Conservation (phyloP, 257 asterid genomes). For the Ilex aquifolium region DNA sequence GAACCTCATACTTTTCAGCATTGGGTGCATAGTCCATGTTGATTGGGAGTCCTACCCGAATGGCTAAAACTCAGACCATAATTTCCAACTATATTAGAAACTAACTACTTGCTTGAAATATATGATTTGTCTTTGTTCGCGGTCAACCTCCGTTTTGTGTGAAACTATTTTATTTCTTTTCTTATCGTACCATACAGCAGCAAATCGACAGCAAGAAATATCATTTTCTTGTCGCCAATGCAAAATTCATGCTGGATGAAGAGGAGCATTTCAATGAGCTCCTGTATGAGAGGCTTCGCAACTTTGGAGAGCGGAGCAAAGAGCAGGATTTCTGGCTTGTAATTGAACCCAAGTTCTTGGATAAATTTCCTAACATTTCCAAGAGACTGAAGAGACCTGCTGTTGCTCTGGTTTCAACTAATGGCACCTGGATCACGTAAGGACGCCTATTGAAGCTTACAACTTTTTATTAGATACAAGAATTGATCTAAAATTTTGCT, state of each 20-base stretch:
- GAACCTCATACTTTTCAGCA: no score
- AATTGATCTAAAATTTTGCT: not conserved
- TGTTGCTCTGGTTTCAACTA: slow-evolving; percentile 89
- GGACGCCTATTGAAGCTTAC: slow-evolving; percentile 4
- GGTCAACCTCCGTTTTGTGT: not conserved
- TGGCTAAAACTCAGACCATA: no score
- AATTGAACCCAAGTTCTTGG: slow-evolving; percentile 90
- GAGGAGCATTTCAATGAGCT: slow-evolving; percentile 97
- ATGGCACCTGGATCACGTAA: slow-evolving; percentile 92
- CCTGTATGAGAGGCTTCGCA: slow-evolving; percentile 63
- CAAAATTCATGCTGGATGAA: slow-evolving; percentile 95
- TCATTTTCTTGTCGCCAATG: slow-evolving; percentile 87
- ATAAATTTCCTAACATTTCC: slow-evolving; percentile 67
- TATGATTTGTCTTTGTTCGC: no score
- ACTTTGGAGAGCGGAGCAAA: slow-evolving; percentile 48
- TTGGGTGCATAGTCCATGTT: not conserved
- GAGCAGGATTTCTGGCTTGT: slow-evolving; percentile 98
- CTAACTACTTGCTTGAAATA: no score
- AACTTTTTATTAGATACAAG: not conserved
- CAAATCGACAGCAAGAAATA: slow-evolving; percentile 48
- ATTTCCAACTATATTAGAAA: no score
- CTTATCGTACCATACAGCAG: slow-evolving; percentile 24
- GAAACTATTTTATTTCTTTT: not conserved
- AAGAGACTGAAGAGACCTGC: slow-evolving; percentile 90
- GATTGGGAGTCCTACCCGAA: not conserved